These are phyloP conservation scores for Colletotrichum higginsianum DNA, from an alignment of 2,329 filamentous ascomycete species.

Conservation along the genomic window DNA sequence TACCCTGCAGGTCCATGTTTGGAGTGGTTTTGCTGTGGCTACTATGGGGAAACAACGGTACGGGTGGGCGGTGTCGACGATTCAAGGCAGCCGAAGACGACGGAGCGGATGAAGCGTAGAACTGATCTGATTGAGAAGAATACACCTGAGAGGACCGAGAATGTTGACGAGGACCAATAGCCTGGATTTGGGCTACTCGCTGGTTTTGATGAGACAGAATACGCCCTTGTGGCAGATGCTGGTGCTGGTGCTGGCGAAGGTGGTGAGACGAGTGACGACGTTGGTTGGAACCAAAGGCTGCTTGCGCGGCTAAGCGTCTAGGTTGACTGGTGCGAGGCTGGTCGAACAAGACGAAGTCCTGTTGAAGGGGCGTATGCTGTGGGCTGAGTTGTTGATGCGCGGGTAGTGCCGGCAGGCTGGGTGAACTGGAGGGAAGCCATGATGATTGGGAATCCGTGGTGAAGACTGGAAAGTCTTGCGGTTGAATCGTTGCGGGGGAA, in stretches of 20 bases:
- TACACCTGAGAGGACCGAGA: constrained; percentile 67
- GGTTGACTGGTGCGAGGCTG: constrained; percentile 61
- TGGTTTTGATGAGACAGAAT: constrained; percentile 62
- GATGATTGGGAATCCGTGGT: constrained; percentile 85
- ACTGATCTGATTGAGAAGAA: constrained; percentile 64
- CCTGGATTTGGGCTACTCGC: constrained; percentile 72
- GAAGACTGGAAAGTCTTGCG: constrained; percentile 81
- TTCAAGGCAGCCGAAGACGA: constrained; percentile 72
- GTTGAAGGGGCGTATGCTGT: constrained; percentile 60
- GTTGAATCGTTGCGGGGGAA: constrained; percentile 72
- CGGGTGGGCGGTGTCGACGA: constrained; percentile 72
- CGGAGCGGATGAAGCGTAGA: constrained; percentile 78
- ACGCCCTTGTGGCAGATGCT: constrained; percentile 60
- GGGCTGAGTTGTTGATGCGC: constrained; percentile 66
- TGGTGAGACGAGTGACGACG: constrained; percentile 62
- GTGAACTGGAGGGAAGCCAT: constrained; percentile 83
- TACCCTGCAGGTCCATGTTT: constrained; percentile 74
- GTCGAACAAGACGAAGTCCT: constrained; percentile 87
- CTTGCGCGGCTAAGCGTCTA: constrained; percentile 56
- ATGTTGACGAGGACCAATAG: constrained; percentile 65
- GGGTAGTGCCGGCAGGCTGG: constrained; percentile 75
- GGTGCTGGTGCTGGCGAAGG: constrained; percentile 61
- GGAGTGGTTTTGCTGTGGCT: constrained; percentile 61
- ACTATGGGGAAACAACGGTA: constrained; percentile 79
- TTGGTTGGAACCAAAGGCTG: constrained; percentile 50